phyloP scores from a whole-genome alignment of 176 grass and related monocot genomes.

The Zizania latifolia region DNA sequence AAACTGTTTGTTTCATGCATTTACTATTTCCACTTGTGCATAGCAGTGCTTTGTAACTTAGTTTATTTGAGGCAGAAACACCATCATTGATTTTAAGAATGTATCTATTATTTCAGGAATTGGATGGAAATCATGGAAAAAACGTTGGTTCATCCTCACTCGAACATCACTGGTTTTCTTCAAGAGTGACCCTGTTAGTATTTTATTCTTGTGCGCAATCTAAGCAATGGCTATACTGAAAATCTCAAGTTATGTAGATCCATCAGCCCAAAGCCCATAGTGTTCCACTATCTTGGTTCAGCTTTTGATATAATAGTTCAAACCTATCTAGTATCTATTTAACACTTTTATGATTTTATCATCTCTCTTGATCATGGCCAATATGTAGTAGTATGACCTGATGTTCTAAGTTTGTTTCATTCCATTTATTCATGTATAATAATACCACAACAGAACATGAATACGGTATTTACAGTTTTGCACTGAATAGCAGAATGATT shows the following conservation, averaged over 20 bases:
- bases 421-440: background rate
- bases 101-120: slow-evolving; percentile 54
- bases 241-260: background rate
- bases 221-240: background rate
- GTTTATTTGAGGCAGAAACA: background rate
- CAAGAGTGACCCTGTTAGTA: slow-evolving; percentile 96
- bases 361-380: background rate
- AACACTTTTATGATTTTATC: background rate
- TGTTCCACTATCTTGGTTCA: slow-evolving; percentile 4
- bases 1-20: background rate
- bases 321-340: background rate
- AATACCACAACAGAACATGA: background rate
- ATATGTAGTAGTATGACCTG: slow-evolving; percentile 1
- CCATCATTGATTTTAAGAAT: background rate
- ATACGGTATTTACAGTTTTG: background rate
- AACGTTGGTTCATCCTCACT: slow-evolving; percentile 98
- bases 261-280: background rate
- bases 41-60: background rate
- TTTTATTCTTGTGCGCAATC: slow-evolving; percentile 6
- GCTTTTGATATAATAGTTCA: background rate
- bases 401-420: background rate
- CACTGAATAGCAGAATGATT: background rate
- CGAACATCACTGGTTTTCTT: slow-evolving; percentile 97
- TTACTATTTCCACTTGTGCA: background rate
- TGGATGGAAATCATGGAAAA: slow-evolving; percentile 99